A percentile compares a stretch with the other conserved stretches of the same genome.
phyloP scores from a whole-genome alignment of 345 rosid species.

The Boechera stricta region DNA sequence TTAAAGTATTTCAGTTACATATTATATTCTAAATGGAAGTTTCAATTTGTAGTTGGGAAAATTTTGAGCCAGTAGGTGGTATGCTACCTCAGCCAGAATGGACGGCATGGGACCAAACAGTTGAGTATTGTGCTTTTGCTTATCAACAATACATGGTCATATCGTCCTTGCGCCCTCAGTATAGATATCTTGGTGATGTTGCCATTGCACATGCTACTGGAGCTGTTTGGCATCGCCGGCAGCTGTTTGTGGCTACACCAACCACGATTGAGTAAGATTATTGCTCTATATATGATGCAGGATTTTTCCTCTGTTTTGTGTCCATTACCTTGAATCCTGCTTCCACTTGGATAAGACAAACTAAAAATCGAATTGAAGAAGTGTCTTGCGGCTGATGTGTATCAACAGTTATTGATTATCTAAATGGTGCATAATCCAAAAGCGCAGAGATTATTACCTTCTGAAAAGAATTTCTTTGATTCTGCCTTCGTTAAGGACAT shows the following conservation, averaged over 20 bases:
- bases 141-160: conserved; percentile 91
- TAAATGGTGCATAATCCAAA: conserved; percentile 22
- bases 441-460: neutral
- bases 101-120: conserved; percentile 99
- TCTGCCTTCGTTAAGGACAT: conserved; percentile 20
- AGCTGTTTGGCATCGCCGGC: conserved; percentile 98
- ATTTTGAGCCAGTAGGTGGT: conserved; percentile 91
- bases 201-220: conserved; percentile 95
- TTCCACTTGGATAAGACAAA: conserved; percentile 25
- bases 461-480: conserved; percentile 13
- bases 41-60: conserved; percentile 85
- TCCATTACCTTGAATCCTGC: conserved; percentile 24
- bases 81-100: conserved; percentile 99
- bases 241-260: conserved; percentile 95
- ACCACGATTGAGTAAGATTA: conserved; percentile 93
- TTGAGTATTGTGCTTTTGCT: conserved; percentile 97
- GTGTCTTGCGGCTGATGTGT: neutral
- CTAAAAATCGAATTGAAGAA: conserved; percentile 5
- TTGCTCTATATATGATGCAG: conserved; percentile 15
- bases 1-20: conserved; percentile 18
- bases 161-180: conserved; percentile 94
- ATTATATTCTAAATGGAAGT: conserved; percentile 37
- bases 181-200: conserved; percentile 95
- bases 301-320: conserved; percentile 8
- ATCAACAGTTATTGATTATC: conserved; percentile 15